Conservation (phyloP, 2,329 filamentous ascomycete species). For the Paracorniculantispora psalliotae region DNA sequence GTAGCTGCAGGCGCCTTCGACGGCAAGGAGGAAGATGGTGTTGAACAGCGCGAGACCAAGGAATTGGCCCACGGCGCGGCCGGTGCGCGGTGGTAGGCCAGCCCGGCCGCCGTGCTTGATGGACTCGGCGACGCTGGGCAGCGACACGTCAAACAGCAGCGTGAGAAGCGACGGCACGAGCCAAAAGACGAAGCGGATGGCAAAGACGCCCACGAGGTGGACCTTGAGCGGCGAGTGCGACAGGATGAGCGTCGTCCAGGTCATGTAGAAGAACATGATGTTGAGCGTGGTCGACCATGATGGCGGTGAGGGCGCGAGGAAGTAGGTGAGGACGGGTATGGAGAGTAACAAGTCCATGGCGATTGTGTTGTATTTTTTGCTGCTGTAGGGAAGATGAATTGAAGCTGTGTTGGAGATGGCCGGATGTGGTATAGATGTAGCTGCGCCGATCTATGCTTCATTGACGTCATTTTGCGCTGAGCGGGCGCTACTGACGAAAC, state of each 20-base stretch:
- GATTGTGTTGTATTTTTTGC: conserved; percentile 10
- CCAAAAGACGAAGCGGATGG: conserved; percentile 65
- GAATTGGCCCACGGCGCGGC: conserved; percentile 29
- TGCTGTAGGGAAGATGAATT: too few species aligned
- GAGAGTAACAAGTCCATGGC: conserved; percentile 64
- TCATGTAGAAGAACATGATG: conserved; percentile 83
- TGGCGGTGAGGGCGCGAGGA: conserved; percentile 55
- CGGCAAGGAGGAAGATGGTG: conserved; percentile 36
- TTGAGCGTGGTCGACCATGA: conserved; percentile 78
- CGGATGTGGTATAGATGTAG: too few species aligned
- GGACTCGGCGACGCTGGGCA: conserved; percentile 63
- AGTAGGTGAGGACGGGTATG: conserved; percentile 65
- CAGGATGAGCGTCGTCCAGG: conserved; percentile 78
- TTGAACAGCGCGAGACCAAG: conserved; percentile 42
- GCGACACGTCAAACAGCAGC: conserved; percentile 63
- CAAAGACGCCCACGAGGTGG: conserved; percentile 66
- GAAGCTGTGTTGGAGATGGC: too few species aligned
- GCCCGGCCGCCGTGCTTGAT: conserved; percentile 61
- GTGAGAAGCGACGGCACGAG: conserved; percentile 68
- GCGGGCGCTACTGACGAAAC: too few species aligned
- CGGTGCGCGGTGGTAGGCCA: conserved; percentile 44
- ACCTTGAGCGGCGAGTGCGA: conserved; percentile 70
- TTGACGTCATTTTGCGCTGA: too few species aligned
- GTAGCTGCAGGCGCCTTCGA: conserved; percentile 39
- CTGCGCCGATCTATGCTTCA: too few species aligned